Percentiles rank a stretch among this genome's conserved stretches.
Conservation (phyloP, 768 basidiomycete species). For the Pleurotus cornucopiae region DNA sequence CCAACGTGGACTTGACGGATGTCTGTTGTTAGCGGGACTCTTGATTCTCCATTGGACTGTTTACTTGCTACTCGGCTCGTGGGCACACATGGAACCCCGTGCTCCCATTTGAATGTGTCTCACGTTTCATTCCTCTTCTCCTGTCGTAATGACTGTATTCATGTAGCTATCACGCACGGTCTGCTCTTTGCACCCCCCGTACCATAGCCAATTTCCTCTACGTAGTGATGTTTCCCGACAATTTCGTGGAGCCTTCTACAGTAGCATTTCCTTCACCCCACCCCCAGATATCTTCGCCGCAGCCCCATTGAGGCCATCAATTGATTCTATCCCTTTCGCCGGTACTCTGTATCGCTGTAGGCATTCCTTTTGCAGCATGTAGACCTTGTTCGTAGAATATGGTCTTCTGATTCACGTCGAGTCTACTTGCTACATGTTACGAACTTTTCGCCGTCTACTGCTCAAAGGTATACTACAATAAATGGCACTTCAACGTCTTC, state of each 20-base stretch:
- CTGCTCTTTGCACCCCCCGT: conserved; percentile 6
- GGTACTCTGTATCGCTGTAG: no score
- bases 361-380: no score
- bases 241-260: no score
- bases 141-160: conserved; percentile 8
- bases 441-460: conserved; percentile 12
- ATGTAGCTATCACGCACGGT: background rate
- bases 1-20: background rate
- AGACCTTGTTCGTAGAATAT: no score
- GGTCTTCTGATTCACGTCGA: no score
- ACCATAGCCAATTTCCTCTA: conserved; percentile 16
- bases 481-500: conserved; percentile 87
- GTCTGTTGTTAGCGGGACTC: background rate
- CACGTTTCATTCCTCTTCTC: background rate
- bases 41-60: conserved; percentile 5
- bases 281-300: conserved; percentile 10
- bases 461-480: conserved; percentile 4
- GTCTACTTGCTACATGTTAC: conserved; percentile 14
- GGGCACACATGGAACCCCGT: background rate
- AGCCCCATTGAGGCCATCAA: conserved; percentile 14
- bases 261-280: conserved; percentile 2
- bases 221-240: conserved; percentile 18
- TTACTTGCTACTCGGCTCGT: conserved; percentile 6
- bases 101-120: background rate
- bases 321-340: background rate